Evolutionary conservation across 257 asterid genomes (phyloP).

Genomic region (Solanum megistacrolobum): DNA sequence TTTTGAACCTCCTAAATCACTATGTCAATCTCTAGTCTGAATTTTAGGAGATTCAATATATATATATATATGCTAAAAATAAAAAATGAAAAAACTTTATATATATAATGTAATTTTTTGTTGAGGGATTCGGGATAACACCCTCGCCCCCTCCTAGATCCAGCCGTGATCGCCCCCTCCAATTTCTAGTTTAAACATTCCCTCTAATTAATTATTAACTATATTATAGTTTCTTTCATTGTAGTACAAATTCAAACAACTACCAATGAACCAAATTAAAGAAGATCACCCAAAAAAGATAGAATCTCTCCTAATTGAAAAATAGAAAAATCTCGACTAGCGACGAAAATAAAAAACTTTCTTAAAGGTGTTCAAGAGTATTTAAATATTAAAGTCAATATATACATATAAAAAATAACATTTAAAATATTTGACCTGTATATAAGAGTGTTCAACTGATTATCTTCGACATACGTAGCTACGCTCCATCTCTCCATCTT

Average conservation of each 20-base stretch:
- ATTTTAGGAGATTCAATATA: too few relatives aligned
- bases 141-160: background rate
- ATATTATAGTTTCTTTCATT: background rate
- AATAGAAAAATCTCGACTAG: background rate
- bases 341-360: background rate
- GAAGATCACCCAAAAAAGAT: background rate
- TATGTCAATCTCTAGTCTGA: background rate
- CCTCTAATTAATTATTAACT: background rate
- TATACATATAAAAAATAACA: background rate
- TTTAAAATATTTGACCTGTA: background rate
- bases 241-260: background rate
- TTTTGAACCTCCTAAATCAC: background rate
- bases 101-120: too few relatives aligned
- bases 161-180: background rate
- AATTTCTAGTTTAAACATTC: background rate
- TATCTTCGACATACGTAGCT: background rate
- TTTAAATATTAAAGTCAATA: background rate
- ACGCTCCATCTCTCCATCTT: background rate
- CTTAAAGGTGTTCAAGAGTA: background rate
- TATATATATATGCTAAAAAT: too few relatives aligned
- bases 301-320: too few relatives aligned
- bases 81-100: too few relatives aligned
- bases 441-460: background rate
- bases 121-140: too few relatives aligned
- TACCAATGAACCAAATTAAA: background rate